Conservation (phyloP, 2,329 filamentous ascomycete species). For the Keithomyces neogunnii region DNA sequence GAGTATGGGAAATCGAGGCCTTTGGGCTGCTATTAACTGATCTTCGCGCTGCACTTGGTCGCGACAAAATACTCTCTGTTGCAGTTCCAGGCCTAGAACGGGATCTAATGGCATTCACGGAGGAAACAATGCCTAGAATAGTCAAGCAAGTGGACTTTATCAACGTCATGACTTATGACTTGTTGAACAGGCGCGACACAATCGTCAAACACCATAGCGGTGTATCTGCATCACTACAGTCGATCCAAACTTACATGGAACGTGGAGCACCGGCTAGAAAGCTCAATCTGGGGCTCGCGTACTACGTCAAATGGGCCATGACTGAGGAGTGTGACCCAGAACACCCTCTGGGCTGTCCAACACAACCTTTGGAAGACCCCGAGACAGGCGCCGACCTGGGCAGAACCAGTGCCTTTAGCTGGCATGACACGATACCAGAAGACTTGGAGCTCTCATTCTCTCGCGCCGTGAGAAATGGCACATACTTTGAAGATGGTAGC, state of each 20-base stretch:
- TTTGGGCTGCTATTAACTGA: conserved; percentile 54
- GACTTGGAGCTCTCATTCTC: conserved; percentile 50
- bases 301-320: conserved; percentile 58
- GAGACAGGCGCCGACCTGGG: conserved; percentile 47
- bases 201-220: conserved; percentile 57
- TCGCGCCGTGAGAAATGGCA: conserved; percentile 42
- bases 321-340: conserved; percentile 34
- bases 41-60: conserved; percentile 48
- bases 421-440: conserved; percentile 43
- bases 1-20: conserved; percentile 52
- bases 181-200: conserved; percentile 61
- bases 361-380: conserved; percentile 48
- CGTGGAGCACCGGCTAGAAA: conserved; percentile 42
- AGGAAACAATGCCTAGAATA: conserved; percentile 49
- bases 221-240: conserved; percentile 43
- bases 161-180: conserved; percentile 62
- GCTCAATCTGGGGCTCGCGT: conserved; percentile 57
- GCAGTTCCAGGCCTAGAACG: conserved; percentile 56
- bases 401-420: conserved; percentile 52
- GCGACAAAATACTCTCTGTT: conserved; percentile 52
- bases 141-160: conserved; percentile 53
- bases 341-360: conserved; percentile 44
- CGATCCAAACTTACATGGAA: conserved; percentile 50
- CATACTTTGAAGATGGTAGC: conserved; percentile 51
- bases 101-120: conserved; percentile 62